These are phyloP conservation scores for Podila epigama DNA, from an alignment of 192 early-diverging fungal species.

Conservation along the genomic window DNA sequence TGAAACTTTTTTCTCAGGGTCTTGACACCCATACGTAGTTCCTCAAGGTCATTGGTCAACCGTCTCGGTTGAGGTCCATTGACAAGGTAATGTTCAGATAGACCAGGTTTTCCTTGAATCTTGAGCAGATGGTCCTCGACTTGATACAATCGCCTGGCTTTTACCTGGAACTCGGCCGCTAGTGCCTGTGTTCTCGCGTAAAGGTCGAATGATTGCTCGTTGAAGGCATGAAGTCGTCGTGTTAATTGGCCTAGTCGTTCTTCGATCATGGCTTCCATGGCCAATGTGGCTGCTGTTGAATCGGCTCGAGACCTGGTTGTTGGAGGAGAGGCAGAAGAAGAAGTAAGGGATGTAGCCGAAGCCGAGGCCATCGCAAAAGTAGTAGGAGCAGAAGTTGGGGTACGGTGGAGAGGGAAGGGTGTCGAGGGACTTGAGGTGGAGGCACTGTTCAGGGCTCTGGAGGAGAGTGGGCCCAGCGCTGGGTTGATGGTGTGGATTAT, in stretches of 20 bases:
- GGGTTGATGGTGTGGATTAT: background rate
- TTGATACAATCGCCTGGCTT: constrained; percentile 26
- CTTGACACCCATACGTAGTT: constrained; percentile 36
- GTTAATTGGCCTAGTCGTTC: constrained; percentile 17
- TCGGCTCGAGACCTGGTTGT: constrained; percentile 19
- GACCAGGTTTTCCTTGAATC: constrained; percentile 38
- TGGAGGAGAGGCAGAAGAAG: no score
- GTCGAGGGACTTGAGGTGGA: background rate
- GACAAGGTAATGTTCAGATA: constrained; percentile 15
- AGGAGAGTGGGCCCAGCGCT: background rate
- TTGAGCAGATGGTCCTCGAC: constrained; percentile 36
- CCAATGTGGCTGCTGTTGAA: constrained; percentile 20
- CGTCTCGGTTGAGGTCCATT: constrained; percentile 5
- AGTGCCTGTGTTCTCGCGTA: constrained; percentile 10
- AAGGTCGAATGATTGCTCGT: constrained; percentile 15
- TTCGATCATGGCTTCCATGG: constrained; percentile 34
- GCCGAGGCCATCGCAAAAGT: no score
- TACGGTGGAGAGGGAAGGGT: background rate
- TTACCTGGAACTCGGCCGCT: constrained; percentile 10
- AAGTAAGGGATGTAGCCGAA: no score
- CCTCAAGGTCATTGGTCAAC: constrained; percentile 36
- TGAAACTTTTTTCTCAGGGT: constrained; percentile 43
- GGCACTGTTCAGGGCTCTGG: background rate
- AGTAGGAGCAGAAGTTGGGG: no score
- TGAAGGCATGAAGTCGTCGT: constrained; percentile 16